These are phyloP conservation scores for Ambrosiella beaveri DNA, from an alignment of 2,329 filamentous ascomycete species.

Conservation along the genomic window DNA sequence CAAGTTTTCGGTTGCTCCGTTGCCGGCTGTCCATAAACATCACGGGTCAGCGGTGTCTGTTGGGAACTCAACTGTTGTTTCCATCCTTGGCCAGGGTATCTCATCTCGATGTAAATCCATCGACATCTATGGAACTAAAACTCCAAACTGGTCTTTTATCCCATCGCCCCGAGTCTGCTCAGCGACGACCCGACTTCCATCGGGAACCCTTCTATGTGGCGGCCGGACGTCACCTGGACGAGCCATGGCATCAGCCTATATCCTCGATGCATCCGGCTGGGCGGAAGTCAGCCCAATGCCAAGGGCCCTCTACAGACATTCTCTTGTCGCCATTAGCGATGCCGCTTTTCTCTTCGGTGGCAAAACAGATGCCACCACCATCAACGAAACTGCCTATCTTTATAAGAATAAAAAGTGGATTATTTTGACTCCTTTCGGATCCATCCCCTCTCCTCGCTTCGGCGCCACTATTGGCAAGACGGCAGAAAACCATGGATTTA, in stretches of 20 bases:
- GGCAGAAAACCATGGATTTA: conserved; percentile 32
- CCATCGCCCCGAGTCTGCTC: conserved; percentile 51
- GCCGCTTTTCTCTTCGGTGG: conserved; percentile 45
- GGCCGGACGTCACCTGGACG: conserved; percentile 61
- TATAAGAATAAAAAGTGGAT: conserved; percentile 33
- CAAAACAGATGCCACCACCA: conserved; percentile 30
- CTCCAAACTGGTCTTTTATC: conserved; percentile 14
- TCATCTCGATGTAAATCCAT: background rate
- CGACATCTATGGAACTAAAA: background rate
- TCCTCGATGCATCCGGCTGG: conserved; percentile 49
- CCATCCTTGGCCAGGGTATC: conserved; percentile 4
- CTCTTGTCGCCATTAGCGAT: conserved; percentile 33
- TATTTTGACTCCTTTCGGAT: conserved; percentile 23
- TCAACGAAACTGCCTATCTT: conserved; percentile 36
- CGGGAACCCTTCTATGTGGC: conserved; percentile 48
- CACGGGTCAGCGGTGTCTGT: conserved; percentile 1
- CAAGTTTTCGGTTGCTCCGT: background rate
- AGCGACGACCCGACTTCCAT: conserved; percentile 49
- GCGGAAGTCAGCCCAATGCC: conserved; percentile 47
- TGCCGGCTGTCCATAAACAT: background rate
- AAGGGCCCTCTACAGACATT: conserved; percentile 58
- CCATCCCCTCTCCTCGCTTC: conserved; percentile 18
- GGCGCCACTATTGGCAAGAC: conserved; percentile 24
- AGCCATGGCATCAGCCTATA: conserved; percentile 58
- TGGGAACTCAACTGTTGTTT: background rate